Evolutionary conservation across 495 filamentous ascomycete genomes (phyloP).

Genomic region (Neurospora sp.): DNA sequence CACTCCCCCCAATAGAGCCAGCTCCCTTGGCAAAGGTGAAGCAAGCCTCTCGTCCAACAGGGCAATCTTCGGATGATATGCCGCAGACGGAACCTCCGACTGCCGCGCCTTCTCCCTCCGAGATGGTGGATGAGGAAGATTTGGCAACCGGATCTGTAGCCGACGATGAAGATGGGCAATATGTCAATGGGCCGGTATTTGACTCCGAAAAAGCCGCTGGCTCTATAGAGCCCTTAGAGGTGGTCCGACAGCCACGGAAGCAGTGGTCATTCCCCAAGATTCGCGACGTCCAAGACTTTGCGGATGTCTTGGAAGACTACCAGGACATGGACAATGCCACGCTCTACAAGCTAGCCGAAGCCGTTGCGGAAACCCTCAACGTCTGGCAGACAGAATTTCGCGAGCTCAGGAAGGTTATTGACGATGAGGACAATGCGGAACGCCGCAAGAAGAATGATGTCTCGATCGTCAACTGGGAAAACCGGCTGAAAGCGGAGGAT

Average conservation of each 20-base stretch:
- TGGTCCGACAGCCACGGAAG: constrained; percentile 11
- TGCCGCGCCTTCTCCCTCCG: constrained; percentile 17
- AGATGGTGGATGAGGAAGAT: constrained; percentile 11
- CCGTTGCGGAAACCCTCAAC: constrained; percentile 42
- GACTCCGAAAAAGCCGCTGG: constrained; percentile 9
- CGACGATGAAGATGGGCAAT: constrained; percentile 15
- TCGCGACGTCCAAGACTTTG: constrained; percentile 25
- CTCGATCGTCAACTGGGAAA: constrained; percentile 25
- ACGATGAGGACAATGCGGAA: constrained; percentile 37
- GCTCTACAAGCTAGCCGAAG: constrained; percentile 44
- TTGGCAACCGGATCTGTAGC: constrained; percentile 7
- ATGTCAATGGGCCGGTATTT: not conserved
- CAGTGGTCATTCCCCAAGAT: constrained; percentile 26
- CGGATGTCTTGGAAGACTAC: constrained; percentile 23
- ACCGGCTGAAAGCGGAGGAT: constrained; percentile 21
- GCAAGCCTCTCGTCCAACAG: not conserved
- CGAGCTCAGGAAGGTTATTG: constrained; percentile 46
- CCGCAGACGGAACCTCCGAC: constrained; percentile 5
- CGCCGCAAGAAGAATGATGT: constrained; percentile 32
- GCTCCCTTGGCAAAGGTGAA: not conserved
- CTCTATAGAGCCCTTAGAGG: constrained; percentile 15
- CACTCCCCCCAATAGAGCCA: not conserved
- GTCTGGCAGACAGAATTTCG: constrained; percentile 57
- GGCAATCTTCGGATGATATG: not conserved
- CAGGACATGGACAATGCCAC: constrained; percentile 33